Evolutionary conservation across 2,329 filamentous ascomycete genomes (phyloP), one percentile per base, ranked within the genome.

Genomic region (Paecilomyces sp.): DNA sequence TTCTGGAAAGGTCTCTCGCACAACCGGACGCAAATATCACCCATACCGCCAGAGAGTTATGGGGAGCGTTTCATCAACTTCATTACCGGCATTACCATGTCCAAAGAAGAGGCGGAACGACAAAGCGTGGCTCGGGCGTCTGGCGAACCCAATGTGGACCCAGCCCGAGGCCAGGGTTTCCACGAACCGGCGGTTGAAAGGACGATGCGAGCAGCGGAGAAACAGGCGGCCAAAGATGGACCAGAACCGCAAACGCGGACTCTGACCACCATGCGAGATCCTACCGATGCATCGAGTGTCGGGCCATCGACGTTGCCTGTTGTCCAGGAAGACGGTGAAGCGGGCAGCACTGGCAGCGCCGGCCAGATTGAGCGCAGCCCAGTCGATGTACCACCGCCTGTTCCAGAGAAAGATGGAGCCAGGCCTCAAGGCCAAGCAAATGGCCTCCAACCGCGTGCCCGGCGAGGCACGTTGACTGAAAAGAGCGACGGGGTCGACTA

Each of bases 41-140:
- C 94, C 1, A 88, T 97, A 25, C 90, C 92, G 0, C 93, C 94
- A 0, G 86, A 92, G 62, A 84, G 91, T 60, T 99, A 99, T 69
- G 94, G 94, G 30, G 91, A 97, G 60, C 88, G 94, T 4, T 99
- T 99, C 74, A 84, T 95, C 72, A 89, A 90, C 65, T 99, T 99
- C 73, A 92, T 99, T 70, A 88, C 88, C 56, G 88, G 89, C 41
- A 88, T 96, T 64, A 97, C 94, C 22, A 95, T 92, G 85, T 94
- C 92, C 1, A 83, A 85, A 13, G 93, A 97, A 77, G 90, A 94
- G 71, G 91, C 88, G 13, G 84, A 86, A 52, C 82, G 88, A 53
- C 65, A 64, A 52, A 65, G 67, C 41, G 69, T 73, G 47, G 68
- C 70, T 24, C 67, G 67, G 53, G 68, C 64, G 13, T 63, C 67